Base-by-base conservation (phyloP, 441 rosid genomes). In the Manihot esculenta region DNA sequence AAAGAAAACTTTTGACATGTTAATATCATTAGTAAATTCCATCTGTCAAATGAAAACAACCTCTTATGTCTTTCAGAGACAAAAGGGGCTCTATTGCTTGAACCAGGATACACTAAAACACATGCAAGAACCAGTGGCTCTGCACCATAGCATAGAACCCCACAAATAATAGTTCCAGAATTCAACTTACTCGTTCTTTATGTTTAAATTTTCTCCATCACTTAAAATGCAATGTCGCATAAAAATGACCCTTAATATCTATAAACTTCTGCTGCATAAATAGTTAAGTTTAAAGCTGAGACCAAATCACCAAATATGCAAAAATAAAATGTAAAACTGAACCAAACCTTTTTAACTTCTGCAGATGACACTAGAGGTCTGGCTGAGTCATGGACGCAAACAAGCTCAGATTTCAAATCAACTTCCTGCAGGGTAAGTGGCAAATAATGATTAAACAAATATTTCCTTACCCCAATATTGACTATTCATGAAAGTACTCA, bases 311-410 rank as follows among this genome's bases (percentile, higher is more conserved):
- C 23, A 57, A 38, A 71, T 24, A 68, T 51, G 56, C 27, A 48
- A 45, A 20, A 24, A 51, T 18, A 53, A 41, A 18, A 45, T 71
- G 60, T 27, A 10, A 53, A 41, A 42, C 15, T 9, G 27, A 66
- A 14, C 38, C 80, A 42, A 49, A 92, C 97, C 97, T 92, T 89
- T 79, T 86, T 85, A 64, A 89, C 83, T 72, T 94, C 97, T 68
- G 75, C 85, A 26, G 84, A 60, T 23, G 73, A 75, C 51, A 94
- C 87, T 76, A 94, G 82, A 12, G 97, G 99, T 74, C 99, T 89
- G 7, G 99, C 97, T 21, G 99, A 94, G 70, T 94, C 97, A 71
- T 94, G 99, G 77, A 92, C 74, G 78, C 99, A 94, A 72, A 92
- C 99, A 81, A 94, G 97, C 83, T 90, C 88, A 73, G 97, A 83